Evolutionary conservation across 208 protist genomes (phyloP), one percentile per base, ranked within the genome.

Genomic region (Phytomonas francai): DNA sequence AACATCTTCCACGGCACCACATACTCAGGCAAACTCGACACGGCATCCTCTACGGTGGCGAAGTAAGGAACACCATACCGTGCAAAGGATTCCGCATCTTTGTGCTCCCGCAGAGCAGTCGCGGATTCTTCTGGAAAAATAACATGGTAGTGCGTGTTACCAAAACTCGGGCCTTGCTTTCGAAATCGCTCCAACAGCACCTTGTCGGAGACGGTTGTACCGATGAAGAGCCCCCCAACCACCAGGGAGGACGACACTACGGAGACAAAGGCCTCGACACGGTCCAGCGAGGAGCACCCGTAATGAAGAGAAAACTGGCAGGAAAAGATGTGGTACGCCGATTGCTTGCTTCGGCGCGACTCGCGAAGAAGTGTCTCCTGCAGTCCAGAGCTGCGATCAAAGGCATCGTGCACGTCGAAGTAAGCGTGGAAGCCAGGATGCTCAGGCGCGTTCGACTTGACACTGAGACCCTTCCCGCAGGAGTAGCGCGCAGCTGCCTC

Each of bases 291-390:
- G 16, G 62, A 70, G 64, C 79, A 94, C 19, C 83, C 85, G 72
- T 91, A 91, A 79, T 94, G 88, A 68, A 94, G 74, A 27, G 88
- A 89, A 76, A 94, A 94, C 65, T 94, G 88, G 51, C 88, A 94
- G 22, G 88, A 91, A 34, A 76, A 67, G 59, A 94, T 62, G 58
- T 88, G 73, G 34, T 86, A 81, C 14, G 69, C 61, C 8, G 45
- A 64, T 14, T 63, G 64, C 34, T 45, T 65, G 34, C 9, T 39
- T 9, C 34, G 34, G 34, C 34, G 34, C 34, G 34, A 39, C 34
- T 39, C 34, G 9, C 34, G 34, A 31, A 36, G 33, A 1, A 91
- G 71, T 22, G 79, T 63, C 0, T 27, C 32, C 11, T 60, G 59
- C 6, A 89, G 65, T 9, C 64, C 54, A 5, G 73, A 76, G 0